These are phyloP conservation scores for Hypoxylon fragiforme DNA, from an alignment of 495 filamentous ascomycete genomes.

Conservation along the genomic window DNA sequence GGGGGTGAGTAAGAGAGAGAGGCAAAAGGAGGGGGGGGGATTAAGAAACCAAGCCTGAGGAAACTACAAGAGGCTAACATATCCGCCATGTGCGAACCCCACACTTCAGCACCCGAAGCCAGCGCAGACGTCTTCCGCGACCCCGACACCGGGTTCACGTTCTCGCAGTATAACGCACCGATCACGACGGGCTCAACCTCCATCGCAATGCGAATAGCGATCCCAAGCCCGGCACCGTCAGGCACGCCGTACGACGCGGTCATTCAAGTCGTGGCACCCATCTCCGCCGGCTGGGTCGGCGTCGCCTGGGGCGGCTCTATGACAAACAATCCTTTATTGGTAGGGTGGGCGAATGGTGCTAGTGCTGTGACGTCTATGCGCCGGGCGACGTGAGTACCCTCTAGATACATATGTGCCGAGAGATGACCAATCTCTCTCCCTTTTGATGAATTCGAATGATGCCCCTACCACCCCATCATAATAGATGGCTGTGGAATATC, in stretches of 20 bases:
- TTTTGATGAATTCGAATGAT: no score
- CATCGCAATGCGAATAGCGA: conserved; percentile 47
- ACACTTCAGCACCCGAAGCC: conserved; percentile 20
- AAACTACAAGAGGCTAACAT: conserved; percentile 14
- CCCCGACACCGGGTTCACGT: conserved; percentile 54
- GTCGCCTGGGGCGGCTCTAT: conserved; percentile 50
- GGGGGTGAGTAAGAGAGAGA: no score
- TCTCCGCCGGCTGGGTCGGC: conserved; percentile 47
- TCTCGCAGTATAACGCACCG: conserved; percentile 44
- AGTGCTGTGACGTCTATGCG: conserved; percentile 39
- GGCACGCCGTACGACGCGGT: conserved; percentile 44
- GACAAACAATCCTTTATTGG: conserved; percentile 44
- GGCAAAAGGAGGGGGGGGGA: no score
- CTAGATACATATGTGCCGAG: no score
- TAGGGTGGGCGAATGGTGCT: conserved; percentile 40
- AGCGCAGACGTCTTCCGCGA: conserved; percentile 44
- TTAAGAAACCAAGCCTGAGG: no score
- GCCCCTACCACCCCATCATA: background rate
- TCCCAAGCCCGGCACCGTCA: conserved; percentile 36
- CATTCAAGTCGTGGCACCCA: conserved; percentile 48
- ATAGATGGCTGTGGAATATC: conserved; percentile 9
- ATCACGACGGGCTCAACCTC: conserved; percentile 42
- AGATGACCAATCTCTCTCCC: no score
- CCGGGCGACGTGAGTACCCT: conserved; percentile 42
- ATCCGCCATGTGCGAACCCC: background rate